Conservation (phyloP, 1,139 yeast species). For the Hyphopichia fennica region DNA sequence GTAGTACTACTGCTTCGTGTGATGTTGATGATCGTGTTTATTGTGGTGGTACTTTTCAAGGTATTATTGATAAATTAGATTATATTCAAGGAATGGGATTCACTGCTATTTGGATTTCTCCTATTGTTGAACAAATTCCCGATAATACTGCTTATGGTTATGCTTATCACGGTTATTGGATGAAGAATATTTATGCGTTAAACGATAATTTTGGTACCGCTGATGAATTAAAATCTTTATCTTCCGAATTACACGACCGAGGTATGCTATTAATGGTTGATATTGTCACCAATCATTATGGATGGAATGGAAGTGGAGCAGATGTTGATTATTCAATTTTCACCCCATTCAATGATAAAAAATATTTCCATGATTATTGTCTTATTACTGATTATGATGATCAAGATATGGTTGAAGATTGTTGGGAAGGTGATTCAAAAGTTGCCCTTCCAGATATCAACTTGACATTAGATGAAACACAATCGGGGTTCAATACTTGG, state of each 20-base stretch:
- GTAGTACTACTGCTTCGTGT: slow-evolving; percentile 1
- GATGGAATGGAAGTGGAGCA: neutral
- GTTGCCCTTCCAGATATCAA: slow-evolving; percentile 3
- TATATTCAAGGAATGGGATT: slow-evolving; percentile 6
- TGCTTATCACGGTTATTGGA: slow-evolving; percentile 5
- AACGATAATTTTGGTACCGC: slow-evolving; percentile 3
- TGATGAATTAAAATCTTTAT: slow-evolving; percentile 2
- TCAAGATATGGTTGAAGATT: slow-evolving; percentile 1
- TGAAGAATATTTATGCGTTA: slow-evolving; percentile 2
- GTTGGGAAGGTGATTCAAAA: slow-evolving; percentile 4
- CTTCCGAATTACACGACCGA: slow-evolving; percentile 3
- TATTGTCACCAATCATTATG: slow-evolving; percentile 4
- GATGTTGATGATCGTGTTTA: neutral
- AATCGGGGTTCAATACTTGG: neutral
- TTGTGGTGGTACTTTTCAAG: slow-evolving; percentile 4
- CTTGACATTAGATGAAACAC: neutral
- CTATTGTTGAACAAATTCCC: slow-evolving; percentile 3
- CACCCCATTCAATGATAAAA: slow-evolving; percentile 3
- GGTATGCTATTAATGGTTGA: slow-evolving; percentile 4
- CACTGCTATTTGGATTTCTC: slow-evolving; percentile 5
- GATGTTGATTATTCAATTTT: slow-evolving; percentile 1
- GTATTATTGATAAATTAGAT: slow-evolving; percentile 3
- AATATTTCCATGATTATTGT: slow-evolving; percentile 4
- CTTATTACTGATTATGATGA: slow-evolving; percentile 1
- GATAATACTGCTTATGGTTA: slow-evolving; percentile 2